A percentile compares a stretch with the other conserved stretches of the same genome.
phyloP scores from a whole-genome alignment of 805 yeast species.

The Zygosaccharomyces kombuchaensis region DNA sequence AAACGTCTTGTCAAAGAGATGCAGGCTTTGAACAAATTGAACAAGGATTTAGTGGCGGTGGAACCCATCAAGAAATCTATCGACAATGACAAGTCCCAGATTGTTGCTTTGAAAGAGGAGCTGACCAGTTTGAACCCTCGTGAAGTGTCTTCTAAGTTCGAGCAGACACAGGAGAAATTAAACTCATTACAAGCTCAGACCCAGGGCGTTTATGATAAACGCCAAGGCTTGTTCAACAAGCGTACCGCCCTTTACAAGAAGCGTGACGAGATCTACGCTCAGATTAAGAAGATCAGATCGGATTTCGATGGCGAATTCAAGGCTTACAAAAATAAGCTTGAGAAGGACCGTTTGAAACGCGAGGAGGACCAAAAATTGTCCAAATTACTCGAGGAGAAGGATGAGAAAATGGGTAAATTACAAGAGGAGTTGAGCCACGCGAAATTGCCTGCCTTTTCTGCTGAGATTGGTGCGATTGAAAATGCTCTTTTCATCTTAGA shows the following conservation, averaged over 20 bases:
- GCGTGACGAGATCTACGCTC: conserved; percentile 63
- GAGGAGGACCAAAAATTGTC: conserved; percentile 49
- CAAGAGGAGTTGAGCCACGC: conserved; percentile 71
- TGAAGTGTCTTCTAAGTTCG: conserved; percentile 67
- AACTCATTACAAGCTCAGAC: conserved; percentile 58
- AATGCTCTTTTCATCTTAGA: conserved; percentile 69
- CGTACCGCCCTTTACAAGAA: conserved; percentile 63
- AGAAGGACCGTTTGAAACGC: conserved; percentile 69
- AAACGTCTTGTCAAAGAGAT: conserved; percentile 80
- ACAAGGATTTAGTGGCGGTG: conserved; percentile 69
- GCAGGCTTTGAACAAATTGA: conserved; percentile 72
- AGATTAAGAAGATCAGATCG: conserved; percentile 62
- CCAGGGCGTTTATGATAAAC: conserved; percentile 61
- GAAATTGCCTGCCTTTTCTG: conserved; percentile 75
- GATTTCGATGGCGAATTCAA: conserved; percentile 74
- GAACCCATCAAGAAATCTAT: conserved; percentile 73
- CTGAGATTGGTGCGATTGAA: conserved; percentile 74
- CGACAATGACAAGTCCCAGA: conserved; percentile 72
- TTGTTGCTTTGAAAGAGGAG: conserved; percentile 67
- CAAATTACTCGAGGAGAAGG: conserved; percentile 45
- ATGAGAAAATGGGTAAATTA: conserved; percentile 53
- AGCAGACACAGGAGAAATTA: conserved; percentile 62
- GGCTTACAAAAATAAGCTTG: conserved; percentile 62
- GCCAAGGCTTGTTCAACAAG: conserved; percentile 57
- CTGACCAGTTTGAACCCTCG: conserved; percentile 51